Evolutionary conservation across 2,329 filamentous ascomycete genomes (phyloP).

Genomic region (Escovopsis weberi): DNA sequence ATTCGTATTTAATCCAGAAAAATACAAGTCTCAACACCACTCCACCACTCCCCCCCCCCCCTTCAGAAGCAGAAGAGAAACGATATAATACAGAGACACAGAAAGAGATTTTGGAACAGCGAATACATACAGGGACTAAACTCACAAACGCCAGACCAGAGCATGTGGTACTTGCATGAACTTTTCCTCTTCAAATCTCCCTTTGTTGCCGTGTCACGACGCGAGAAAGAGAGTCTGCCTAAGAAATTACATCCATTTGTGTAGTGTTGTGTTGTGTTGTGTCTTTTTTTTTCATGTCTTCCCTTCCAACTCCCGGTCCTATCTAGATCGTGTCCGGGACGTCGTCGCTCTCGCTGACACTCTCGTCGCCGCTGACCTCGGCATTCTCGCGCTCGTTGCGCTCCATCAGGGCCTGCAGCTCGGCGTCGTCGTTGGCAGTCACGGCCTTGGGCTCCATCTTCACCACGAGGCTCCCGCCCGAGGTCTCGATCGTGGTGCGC

Average conservation of each 20-base stretch:
- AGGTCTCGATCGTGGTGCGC: slow-evolving; percentile 59
- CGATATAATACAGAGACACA: too few relatives aligned
- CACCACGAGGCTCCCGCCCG: slow-evolving; percentile 68
- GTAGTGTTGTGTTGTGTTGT: not conserved
- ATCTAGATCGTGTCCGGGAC: slow-evolving; percentile 26
- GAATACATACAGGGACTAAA: too few relatives aligned
- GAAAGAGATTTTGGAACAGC: too few relatives aligned
- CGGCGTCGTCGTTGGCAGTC: slow-evolving; percentile 94
- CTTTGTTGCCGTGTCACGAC: too few relatives aligned
- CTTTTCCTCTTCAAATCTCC: too few relatives aligned
- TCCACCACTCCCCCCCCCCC: too few relatives aligned
- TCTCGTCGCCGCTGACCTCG: slow-evolving; percentile 95
- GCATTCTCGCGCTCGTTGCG: slow-evolving; percentile 97
- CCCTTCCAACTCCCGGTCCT: slow-evolving; percentile 2
- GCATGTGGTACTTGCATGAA: too few relatives aligned
- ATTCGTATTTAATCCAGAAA: too few relatives aligned
- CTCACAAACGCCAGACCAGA: too few relatives aligned
- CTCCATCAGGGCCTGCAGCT: slow-evolving; percentile 96
- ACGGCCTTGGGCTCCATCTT: slow-evolving; percentile 99
- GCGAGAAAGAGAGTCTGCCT: not conserved
- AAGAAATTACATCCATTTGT: not conserved
- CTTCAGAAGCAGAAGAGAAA: too few relatives aligned
- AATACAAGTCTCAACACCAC: too few relatives aligned
- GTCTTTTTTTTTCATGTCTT: slow-evolving; percentile 1
- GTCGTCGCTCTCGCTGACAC: slow-evolving; percentile 88